A percentile compares a stretch with the other conserved stretches of the same genome.
Conservation (phyloP, 352 stramenopile genomes). For the Pythium angustatum region DNA sequence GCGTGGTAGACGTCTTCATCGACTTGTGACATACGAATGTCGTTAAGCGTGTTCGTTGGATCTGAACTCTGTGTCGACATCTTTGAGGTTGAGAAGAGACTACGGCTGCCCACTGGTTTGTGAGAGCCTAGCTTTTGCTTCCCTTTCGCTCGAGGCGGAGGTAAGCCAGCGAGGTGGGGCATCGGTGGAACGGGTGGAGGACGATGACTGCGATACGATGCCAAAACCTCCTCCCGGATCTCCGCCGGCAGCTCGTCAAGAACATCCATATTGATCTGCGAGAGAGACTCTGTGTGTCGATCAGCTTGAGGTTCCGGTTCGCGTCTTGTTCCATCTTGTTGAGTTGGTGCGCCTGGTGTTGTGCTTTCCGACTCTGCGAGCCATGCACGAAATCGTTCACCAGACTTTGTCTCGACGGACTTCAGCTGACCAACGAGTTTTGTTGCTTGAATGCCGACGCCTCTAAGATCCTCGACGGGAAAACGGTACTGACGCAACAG, state of each 20-base stretch:
- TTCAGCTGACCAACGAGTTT: slow-evolving; percentile 46
- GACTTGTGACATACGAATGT: slow-evolving; percentile 78
- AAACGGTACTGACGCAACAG: slow-evolving; percentile 66
- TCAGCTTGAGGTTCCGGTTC: not conserved
- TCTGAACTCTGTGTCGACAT: not conserved
- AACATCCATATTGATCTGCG: slow-evolving; percentile 67
- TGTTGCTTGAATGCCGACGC: slow-evolving; percentile 76
- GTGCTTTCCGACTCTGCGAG: slow-evolving; percentile 33
- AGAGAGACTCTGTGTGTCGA: slow-evolving; percentile 33
- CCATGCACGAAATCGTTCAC: slow-evolving; percentile 60
- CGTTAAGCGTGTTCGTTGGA: slow-evolving; percentile 42
- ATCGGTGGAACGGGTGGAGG: not conserved
- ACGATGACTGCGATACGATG: slow-evolving; percentile 24
- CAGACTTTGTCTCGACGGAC: slow-evolving; percentile 29
- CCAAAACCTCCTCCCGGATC: slow-evolving; percentile 63
- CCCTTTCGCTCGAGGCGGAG: slow-evolving; percentile 22
- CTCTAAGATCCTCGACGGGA: slow-evolving; percentile 60
- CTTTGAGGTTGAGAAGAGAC: slow-evolving; percentile 17
- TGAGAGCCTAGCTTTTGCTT: slow-evolving; percentile 23
- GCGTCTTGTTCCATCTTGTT: not conserved
- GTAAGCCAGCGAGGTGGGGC: slow-evolving; percentile 11
- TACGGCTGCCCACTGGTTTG: not conserved
- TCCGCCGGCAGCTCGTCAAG: slow-evolving; percentile 55
- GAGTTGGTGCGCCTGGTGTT: not conserved
- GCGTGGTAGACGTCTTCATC: slow-evolving; percentile 76